Percentiles rank a stretch among this genome's conserved stretches.
phyloP scores from a whole-genome alignment of 164 flowering plant species.

The Vitis labrusca region DNA sequence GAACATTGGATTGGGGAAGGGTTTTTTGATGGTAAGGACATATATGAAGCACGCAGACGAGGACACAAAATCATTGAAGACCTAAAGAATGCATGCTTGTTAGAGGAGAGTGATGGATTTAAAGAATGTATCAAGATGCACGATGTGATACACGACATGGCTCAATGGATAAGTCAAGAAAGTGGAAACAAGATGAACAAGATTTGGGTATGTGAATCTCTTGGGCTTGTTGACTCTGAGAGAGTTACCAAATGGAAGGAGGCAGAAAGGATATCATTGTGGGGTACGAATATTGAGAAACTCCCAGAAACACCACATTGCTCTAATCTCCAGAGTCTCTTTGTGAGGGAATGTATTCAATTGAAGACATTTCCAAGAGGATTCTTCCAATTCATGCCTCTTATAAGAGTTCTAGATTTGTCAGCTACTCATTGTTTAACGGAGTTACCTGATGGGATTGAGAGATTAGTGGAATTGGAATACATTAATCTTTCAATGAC shows the following conservation, averaged over 20 bases:
- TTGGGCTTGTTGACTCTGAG: neutral
- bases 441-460: neutral
- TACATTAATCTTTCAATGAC: slow-evolving; percentile 12
- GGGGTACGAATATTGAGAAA: neutral
- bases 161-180: slow-evolving; percentile 11
- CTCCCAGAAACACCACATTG: neutral
- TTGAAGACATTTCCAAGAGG: neutral
- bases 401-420: slow-evolving; percentile 10
- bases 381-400: neutral
- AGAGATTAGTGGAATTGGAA: neutral
- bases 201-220: too few species aligned
- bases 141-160: slow-evolving; percentile 21
- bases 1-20: slow-evolving; percentile 12
- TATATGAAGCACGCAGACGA: neutral
- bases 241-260: neutral
- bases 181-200: neutral
- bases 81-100: slow-evolving; percentile 2
- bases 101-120: neutral
- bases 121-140: slow-evolving; percentile 7
- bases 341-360: neutral
- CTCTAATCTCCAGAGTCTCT: slow-evolving; percentile 1
- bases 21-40: neutral
- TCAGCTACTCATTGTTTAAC: neutral
- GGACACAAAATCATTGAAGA: slow-evolving; percentile 8
- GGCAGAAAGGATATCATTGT: slow-evolving; percentile 1